phyloP scores from a whole-genome alignment of 495 filamentous ascomycete genomes.

The Penicillium dipodomyicola region DNA sequence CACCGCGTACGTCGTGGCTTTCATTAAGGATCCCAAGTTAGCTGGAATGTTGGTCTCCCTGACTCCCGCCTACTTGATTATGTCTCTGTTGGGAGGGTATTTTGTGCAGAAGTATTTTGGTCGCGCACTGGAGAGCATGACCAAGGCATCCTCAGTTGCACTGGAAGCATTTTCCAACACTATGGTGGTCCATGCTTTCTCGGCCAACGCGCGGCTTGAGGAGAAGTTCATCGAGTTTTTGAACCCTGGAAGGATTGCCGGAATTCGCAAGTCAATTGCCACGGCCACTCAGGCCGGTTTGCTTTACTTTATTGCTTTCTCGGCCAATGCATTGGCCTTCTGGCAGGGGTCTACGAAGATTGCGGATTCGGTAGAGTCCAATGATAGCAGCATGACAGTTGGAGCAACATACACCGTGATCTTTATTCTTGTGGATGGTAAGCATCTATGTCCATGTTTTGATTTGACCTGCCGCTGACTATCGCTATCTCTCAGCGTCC shows the following conservation, averaged over 20 bases:
- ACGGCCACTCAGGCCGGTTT: constrained; percentile 56
- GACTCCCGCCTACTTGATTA: constrained; percentile 61
- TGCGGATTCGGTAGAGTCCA: constrained; percentile 41
- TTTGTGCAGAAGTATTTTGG: constrained; percentile 57
- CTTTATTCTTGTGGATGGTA: constrained; percentile 60
- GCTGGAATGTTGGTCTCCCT: constrained; percentile 49
- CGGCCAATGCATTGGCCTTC: constrained; percentile 61
- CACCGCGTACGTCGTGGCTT: constrained; percentile 61
- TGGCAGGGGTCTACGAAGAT: constrained; percentile 59
- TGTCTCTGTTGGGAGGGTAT: constrained; percentile 57
- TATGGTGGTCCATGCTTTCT: constrained; percentile 46
- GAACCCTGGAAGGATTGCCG: constrained; percentile 38
- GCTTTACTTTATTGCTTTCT: constrained; percentile 62
- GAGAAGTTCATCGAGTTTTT: constrained; percentile 48
- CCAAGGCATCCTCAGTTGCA: constrained; percentile 44
- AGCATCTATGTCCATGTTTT: background rate
- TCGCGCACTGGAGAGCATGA: constrained; percentile 45
- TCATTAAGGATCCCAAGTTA: constrained; percentile 50
- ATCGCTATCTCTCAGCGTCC: constrained; percentile 39
- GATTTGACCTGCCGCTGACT: constrained; percentile 9
- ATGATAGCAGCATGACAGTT: constrained; percentile 39
- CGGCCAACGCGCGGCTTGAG: constrained; percentile 45
- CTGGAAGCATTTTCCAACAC: constrained; percentile 44
- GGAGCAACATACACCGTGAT: constrained; percentile 62
- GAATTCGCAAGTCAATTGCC: constrained; percentile 54